Evolutionary conservation across 805 yeast species (phyloP).

Genomic region (Nakazawaea wyomingensis): DNA sequence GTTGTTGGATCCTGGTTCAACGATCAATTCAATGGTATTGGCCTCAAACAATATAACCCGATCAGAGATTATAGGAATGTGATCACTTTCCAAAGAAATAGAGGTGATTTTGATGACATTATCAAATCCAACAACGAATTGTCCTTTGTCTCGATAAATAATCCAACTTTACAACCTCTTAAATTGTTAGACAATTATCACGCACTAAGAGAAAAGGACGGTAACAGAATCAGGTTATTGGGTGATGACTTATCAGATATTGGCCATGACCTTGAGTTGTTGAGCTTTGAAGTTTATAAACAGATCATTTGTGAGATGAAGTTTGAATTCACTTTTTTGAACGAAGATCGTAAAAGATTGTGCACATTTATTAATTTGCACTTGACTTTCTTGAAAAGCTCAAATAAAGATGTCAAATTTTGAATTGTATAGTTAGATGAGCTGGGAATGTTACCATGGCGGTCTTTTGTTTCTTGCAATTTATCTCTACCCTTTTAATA

Average conservation of each 20-base stretch:
- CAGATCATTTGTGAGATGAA: conserved; percentile 47
- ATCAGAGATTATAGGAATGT: conserved; percentile 31
- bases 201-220: conserved; percentile 35
- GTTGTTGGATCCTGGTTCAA: conserved; percentile 27
- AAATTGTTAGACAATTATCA: conserved; percentile 11
- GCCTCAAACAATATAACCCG: conserved; percentile 54
- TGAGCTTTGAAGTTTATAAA: conserved; percentile 55
- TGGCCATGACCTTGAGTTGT: conserved; percentile 52
- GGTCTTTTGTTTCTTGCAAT: not conserved
- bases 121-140: conserved; percentile 11
- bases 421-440: too few species aligned
- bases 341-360: conserved; percentile 27
- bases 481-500: too few species aligned
- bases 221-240: conserved; percentile 46
- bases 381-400: conserved; percentile 9
- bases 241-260: conserved; percentile 50
- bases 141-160: conserved; percentile 37
- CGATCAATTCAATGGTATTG: conserved; percentile 41
- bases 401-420: conserved; percentile 2
- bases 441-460: too few species aligned
- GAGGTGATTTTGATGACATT: conserved; percentile 9
- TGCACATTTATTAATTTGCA: conserved; percentile 10
- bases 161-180: conserved; percentile 43
- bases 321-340: conserved; percentile 37
- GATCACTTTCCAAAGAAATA: conserved; percentile 12